Base-by-base conservation (phyloP, 192 early-diverging fungal species). In the Backusella sp. region DNA sequence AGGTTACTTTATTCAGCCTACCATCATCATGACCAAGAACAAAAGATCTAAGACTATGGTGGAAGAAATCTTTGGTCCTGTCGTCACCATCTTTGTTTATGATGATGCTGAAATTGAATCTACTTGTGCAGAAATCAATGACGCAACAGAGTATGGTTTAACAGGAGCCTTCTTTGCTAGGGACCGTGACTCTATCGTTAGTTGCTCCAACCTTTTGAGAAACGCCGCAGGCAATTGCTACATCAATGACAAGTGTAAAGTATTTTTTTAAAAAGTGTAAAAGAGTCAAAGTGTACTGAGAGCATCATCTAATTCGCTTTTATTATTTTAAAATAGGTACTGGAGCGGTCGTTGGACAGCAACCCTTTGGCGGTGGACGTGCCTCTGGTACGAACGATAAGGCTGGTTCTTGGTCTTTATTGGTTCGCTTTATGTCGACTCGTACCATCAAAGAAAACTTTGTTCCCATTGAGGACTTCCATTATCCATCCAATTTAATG, bases 361-460 rank as follows among this genome's bases (percentile, higher is more conserved):
- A 99, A 88, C 93, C 97, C 15, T 99, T 99, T 82, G 97, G 97
- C 77, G 97, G 97, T 76, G 91, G 90, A 75, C 90, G 96, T 74
- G 93, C 89, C 15, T 96, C 95, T 9, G 97, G 97, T 49, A 99
- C 97, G 12, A 99, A 99, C 79, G 97, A 99, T 81, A 99, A 99
- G 89, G 96, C 96, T 26, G 97, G 97, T 68, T 87, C 89, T 86
- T 89, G 90, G 35, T 86, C 84, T 21, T 82, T 92, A 74, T 74
- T 87, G 41, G 49, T 39, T 74, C 92, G 97, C 76, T 99, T 96
- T 82, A 88, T 96, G 35, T 96, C 94, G 30, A 92, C 95, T 21
- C 95, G 97, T 74, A 92, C 96, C 6, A 94, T 98, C 88, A 99
- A 99, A 89, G 97, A 99, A 83, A 92, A 88, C 74, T 96, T 98